Evolutionary conservation across 768 basidiomycete genomes (phyloP), one percentile per base, ranked within the genome.

Genomic region (Lactarius deliciosus): DNA sequence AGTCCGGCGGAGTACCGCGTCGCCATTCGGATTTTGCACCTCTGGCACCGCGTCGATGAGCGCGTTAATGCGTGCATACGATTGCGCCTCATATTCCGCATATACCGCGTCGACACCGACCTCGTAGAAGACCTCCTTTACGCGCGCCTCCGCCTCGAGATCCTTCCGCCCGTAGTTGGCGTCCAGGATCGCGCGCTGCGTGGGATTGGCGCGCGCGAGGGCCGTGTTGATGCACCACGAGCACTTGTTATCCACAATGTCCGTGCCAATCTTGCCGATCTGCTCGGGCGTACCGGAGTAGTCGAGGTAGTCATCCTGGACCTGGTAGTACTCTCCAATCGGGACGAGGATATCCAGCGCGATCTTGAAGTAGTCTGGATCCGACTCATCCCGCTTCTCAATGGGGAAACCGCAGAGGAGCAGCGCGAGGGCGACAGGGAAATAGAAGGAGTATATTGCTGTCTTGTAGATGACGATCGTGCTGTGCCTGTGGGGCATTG

Each of bases 211-310:
- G 45, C 81, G 75, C 22, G 78, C 76, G 64, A 98, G 81, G 36
- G 94, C 96, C 28, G 86, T 87, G 79, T 97, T 98, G 76, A 98
- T 82, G 72, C 89, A 88, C 96, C 96, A 99, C 20, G 90, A 91
- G 78, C 96, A 98, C 80, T 99, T 99, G 86, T 98, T 98, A 78
- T 98, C 96, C 65, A 98, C 77, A 73, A 99, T 99, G 76, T 98
- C 96, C 20, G 96, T 98, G 25, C 96, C 97, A 65, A 99, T 87
- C 80, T 99, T 98, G 56, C 96, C 96, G 60, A 98, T 90, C 72
- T 90, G 83, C 77, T 95, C 94, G 0, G 94, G 93, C 6, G 91
- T 85, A 5, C 89, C 94, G 28, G 91, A 88, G 75, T 86, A 96
- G 77, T 99, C 96, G 72, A 98, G 85, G 79, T 88, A 98, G 78